A percentile compares a stretch with the other conserved stretches of the same genome.
These are phyloP conservation scores for Escovopsis sp. DNA, from an alignment of 2,329 filamentous ascomycete species.

Conservation along the genomic window DNA sequence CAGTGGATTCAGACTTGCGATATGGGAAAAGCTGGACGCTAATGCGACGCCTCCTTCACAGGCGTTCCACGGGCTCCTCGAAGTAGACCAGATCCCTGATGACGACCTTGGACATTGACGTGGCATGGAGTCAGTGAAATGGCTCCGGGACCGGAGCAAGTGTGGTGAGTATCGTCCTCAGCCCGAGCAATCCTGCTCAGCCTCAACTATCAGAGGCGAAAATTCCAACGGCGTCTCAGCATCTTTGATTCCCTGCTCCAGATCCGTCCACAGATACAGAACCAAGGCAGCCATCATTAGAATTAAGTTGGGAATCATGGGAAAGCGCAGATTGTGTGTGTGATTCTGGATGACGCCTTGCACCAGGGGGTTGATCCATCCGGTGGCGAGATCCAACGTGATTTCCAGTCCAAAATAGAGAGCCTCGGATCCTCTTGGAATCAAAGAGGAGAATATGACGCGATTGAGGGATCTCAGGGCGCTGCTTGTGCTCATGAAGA, in stretches of 20 bases:
- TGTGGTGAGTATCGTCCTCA: too few species aligned
- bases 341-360: constrained; percentile 8
- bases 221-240: constrained; percentile 6
- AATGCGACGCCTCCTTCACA: too few species aligned
- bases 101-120: too few species aligned
- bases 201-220: neutral
- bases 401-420: constrained; percentile 9
- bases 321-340: constrained; percentile 9
- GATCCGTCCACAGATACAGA: constrained; percentile 8
- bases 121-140: too few species aligned
- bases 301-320: constrained; percentile 9
- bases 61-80: too few species aligned
- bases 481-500: constrained; percentile 10
- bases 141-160: too few species aligned
- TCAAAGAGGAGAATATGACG: constrained; percentile 8
- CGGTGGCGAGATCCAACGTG: constrained; percentile 8
- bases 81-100: too few species aligned
- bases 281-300: constrained; percentile 6
- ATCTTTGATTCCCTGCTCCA: constrained; percentile 7
- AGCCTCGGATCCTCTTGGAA: constrained; percentile 8
- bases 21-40: too few species aligned
- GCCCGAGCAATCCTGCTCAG: too few species aligned
- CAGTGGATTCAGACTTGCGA: too few species aligned
- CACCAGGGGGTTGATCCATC: constrained; percentile 9
- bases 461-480: constrained; percentile 9